Base-by-base conservation (phyloP, 768 basidiomycete genomes). In the Lentinula raphanica region DNA sequence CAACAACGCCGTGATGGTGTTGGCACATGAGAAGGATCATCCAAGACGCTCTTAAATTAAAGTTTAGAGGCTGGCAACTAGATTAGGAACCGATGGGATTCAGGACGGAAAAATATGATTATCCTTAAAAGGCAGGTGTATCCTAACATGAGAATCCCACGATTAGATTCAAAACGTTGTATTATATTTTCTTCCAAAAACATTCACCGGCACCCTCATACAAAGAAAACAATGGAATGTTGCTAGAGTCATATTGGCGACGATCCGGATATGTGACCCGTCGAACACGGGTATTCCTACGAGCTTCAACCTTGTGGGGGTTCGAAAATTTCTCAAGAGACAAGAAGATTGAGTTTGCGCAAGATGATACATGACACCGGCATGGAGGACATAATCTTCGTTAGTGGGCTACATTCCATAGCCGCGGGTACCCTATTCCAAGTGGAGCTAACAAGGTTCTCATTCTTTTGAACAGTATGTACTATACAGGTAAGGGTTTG, bases 1-100 rank as follows among this genome's bases (percentile, higher is more conserved):
- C 31, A 39, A 53, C 32, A 53, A 53, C 25, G 50, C 50, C 50
- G 50, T 53, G 50, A 53, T 36, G 50, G 12, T 25, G 28, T 53
- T 36, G n/a, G 27, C 29, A 21, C 15, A 44, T 56, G 54, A 56
- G 54, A 32, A 27, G 13, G 32, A 40, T 53, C 35, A 29, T 21
- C 21, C 6, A 36, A 21, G 23, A 29, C 9, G n/a, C 35, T 5
- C 9, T n/a, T n/a, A n/a, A 23, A 36, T 38, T 55, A 44, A 36
- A 55, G 54, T 55, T 55, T 39, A 31, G 25, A 42, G 25, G 15
- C 36, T 55, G 54, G 54, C 54, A 36, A 55, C 54, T 55, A 38
- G 32, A 25, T 55, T 40, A 31, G 27, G 39, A 28, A 55, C 54
- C 54, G 54, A 36, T 25, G 54, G 38, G 25, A 39, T 42, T 39